Evolutionary conservation across 1,284 basidiomycete species (phyloP).

Genomic region (Coniophora puteana): DNA sequence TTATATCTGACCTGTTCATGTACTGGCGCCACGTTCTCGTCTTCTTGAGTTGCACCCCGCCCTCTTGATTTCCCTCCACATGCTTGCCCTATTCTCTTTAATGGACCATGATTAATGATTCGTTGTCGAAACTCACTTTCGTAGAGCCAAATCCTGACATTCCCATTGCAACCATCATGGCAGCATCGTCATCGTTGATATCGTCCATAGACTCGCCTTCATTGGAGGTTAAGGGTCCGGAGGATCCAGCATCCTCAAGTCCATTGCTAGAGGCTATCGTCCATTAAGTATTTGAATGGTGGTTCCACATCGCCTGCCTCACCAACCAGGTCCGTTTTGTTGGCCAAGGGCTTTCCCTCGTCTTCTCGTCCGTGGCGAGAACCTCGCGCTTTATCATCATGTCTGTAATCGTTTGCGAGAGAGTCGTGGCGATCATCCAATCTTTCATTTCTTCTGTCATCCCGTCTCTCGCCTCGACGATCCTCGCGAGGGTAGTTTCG

Average conservation of each 20-base stretch:
- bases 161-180: constrained; percentile 92
- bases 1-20: constrained; percentile 73
- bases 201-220: constrained; percentile 68
- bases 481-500: constrained; percentile 35
- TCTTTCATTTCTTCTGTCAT: constrained; percentile 31
- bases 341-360: constrained; percentile 19
- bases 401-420: constrained; percentile 20
- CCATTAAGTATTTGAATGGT: constrained; percentile 22
- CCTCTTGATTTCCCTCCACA: constrained; percentile 82
- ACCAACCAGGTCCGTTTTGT: constrained; percentile 17
- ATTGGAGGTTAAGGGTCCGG: constrained; percentile 40
- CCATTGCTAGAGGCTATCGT: not conserved
- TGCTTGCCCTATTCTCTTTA: constrained; percentile 66
- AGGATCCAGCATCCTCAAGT: constrained; percentile 19
- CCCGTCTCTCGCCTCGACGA: constrained; percentile 31
- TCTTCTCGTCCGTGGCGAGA: constrained; percentile 22
- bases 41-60: constrained; percentile 76
- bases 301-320: constrained; percentile 18
- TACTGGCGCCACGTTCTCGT: constrained; percentile 94
- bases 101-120: constrained; percentile 3
- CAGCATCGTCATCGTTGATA: constrained; percentile 69
- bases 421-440: constrained; percentile 17
- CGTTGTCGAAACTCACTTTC: constrained; percentile 54
- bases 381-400: constrained; percentile 17
- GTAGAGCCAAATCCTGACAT: constrained; percentile 86